A percentile compares a stretch with the other conserved stretches of the same genome.
Conservation (phyloP, 2,329 filamentous ascomycete species). For the Monilinia fructicola region DNA sequence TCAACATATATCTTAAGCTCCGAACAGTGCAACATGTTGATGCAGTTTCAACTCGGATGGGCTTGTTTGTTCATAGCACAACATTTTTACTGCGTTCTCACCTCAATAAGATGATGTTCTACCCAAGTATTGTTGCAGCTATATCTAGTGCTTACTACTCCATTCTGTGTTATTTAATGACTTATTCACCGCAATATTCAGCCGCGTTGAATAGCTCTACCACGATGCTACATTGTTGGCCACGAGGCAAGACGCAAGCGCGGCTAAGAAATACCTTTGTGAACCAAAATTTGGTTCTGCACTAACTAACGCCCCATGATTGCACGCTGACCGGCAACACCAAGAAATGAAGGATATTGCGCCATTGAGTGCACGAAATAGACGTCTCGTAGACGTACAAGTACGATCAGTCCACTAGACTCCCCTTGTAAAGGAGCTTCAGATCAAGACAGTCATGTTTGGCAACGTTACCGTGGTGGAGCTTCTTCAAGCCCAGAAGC, state of each 20-base stretch:
- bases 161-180: too few relatives aligned
- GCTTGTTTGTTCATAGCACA: background rate
- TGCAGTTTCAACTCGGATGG: background rate
- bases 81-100: background rate
- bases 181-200: background rate
- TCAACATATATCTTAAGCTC: background rate
- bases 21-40: background rate
- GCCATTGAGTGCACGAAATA: background rate
- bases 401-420: background rate
- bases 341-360: background rate
- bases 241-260: background rate
- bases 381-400: background rate
- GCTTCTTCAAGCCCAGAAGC: background rate
- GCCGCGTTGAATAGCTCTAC: background rate
- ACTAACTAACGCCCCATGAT: too few relatives aligned
- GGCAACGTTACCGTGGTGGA: background rate
- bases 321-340: background rate
- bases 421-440: background rate
- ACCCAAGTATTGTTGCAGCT: background rate
- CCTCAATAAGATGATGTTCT: background rate
- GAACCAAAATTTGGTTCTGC: too few relatives aligned
- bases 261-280: background rate
- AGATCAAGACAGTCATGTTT: background rate
- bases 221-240: background rate
- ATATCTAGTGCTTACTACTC: background rate